Base-by-base conservation (phyloP, 495 filamentous ascomycete species). In the Lasiosphaeria miniovina region DNA sequence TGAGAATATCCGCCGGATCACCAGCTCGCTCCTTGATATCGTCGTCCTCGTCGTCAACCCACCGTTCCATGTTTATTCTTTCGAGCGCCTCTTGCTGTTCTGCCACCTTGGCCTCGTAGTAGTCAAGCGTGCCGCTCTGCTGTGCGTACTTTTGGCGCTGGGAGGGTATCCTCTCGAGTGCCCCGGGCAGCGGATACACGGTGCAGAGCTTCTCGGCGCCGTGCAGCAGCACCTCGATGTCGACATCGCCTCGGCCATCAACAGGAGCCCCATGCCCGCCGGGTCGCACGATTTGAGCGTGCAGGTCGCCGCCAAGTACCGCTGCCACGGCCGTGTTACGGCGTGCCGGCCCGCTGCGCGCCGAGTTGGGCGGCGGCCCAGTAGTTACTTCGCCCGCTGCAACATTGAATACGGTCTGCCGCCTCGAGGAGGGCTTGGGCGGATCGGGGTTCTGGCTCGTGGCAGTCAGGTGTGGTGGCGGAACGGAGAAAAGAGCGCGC, bases 401-500 rank as follows among this genome's bases (percentile, higher is more conserved):
- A 45, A 82, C 79, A 59, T 80, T 82, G 72, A 84, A 85, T 12
- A 83, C 78, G 31, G 82, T 83, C 49, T 80, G 80, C 1, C 82
- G 69, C 11, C 82, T 75, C 40, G 68, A 64, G 6, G 68, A 68
- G 24, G 70, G 62, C 32, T 70, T 74, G 2, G 74, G 68, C 0
- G 74, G 67, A 15, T 75, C 69, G 12, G 61, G 55, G 49, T 71
- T 63, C 48, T 68, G 57, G 33, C 66, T 61, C 4, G 75, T 65
- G 1, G 74, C 60, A 7, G 72, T 65, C 0, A 83, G 77, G 2
- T 81, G 80, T 0, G 90, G 80, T 0, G 90, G 85, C 6, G 92
- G 90, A 8, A 95, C 86, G 40, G 93, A 92, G 77, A 98, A 98
- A 4, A 98, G 83, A 12, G 93, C 95, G 64, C 93, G 88, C 75